Evolutionary conservation across 2,329 filamentous ascomycete species (phyloP), one percentile per base, ranked within the genome.

Genomic region (Epichloe sp.): DNA sequence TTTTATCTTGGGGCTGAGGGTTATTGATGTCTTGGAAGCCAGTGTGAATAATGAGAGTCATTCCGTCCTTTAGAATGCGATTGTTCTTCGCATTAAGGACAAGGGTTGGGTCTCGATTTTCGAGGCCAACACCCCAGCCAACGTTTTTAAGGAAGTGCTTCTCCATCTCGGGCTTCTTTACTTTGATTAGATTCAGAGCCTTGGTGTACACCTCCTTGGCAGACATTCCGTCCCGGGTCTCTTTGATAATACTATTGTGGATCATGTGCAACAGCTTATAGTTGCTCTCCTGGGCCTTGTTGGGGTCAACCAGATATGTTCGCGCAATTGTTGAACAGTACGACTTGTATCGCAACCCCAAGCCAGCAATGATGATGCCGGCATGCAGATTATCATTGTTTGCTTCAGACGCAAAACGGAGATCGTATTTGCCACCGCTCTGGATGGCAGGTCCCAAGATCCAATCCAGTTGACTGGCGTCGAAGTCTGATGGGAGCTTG

Each of bases 301-400:
- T 96, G 15, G 94, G 94, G 60, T 97, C 94, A 45, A 98, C 91
- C 54, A 98, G 77, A 67, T 95, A 98, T 7, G 94, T 97, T 57
- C 93, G 83, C 12, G 86, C 89, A 58, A 98, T 88, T 54, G 89
- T 80, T 2, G 90, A 95, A 64, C 87, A 90, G 68, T 98, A 98
- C 1, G 89, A 94, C 70, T 93, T 93, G 71, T 98, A 98, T 57
- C 93, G 82, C 55, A 98, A 77, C 49, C 93, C 93, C 68, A 98
- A 82, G 1, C 87, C 88, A 6, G 89, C 87, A 59, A 98, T 82
- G 60, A 98, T 98, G 60, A 96, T 88, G 40, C 93, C 94, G 0
- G 91, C 83, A 64, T 96, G 88, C 19, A 98, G 75, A 52, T 82
- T 75, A 54, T 88, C 90, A 60, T 88, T 82, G 64, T 94, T 89